Conservation (phyloP, 2,329 filamentous ascomycete species). For the Stromatinia cepivora region DNA sequence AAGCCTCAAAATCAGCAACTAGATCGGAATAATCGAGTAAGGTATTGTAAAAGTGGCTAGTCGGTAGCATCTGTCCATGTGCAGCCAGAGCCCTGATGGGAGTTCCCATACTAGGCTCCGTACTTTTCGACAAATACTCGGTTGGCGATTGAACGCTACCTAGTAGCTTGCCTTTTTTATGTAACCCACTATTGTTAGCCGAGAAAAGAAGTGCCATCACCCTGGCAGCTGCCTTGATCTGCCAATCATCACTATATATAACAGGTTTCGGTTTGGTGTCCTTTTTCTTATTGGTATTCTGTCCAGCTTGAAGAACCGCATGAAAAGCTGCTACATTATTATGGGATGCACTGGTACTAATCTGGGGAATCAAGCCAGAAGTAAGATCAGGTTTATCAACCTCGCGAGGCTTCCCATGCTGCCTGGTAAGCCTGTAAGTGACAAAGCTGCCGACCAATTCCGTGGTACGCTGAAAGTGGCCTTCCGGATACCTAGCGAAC, state of each 20-base stretch:
- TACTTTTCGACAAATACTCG: constrained; percentile 6
- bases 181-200: constrained; percentile 64
- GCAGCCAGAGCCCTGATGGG: constrained; percentile 42
- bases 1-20: constrained; percentile 80
- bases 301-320: constrained; percentile 74
- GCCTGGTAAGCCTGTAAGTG: constrained; percentile 73
- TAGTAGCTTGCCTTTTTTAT: constrained; percentile 43
- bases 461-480: constrained; percentile 70
- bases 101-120: constrained; percentile 15
- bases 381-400: constrained; percentile 57
- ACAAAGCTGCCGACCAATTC: constrained; percentile 78
- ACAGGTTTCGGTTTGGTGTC: constrained; percentile 57
- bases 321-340: constrained; percentile 49
- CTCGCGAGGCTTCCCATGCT: constrained; percentile 65
- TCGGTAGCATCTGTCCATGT: constrained; percentile 70
- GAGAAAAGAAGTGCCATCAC: constrained; percentile 80
- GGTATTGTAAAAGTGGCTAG: constrained; percentile 84
- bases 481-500: constrained; percentile 70
- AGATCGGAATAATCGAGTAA: constrained; percentile 85
- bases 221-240: constrained; percentile 76
- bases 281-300: constrained; percentile 62
- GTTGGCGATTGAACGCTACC: constrained; percentile 39
- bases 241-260: constrained; percentile 82
- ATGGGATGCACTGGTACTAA: constrained; percentile 58
- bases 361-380: constrained; percentile 69